Base-by-base conservation (phyloP, 2,329 filamentous ascomycete species). In the Lecanicillium sp. region DNA sequence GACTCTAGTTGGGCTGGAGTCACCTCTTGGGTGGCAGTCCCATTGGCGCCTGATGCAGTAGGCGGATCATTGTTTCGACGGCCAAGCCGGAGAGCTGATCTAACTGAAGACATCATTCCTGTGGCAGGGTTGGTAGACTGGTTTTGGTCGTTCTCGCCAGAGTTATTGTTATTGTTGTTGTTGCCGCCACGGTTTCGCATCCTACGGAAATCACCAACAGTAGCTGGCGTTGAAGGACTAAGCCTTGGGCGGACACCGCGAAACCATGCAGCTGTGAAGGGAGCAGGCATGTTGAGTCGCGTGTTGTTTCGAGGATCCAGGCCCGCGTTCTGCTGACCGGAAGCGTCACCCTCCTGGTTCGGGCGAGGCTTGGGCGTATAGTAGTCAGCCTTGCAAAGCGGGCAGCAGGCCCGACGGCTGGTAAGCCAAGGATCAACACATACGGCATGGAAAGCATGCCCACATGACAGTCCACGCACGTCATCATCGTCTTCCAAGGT, bases 341-440 rank as follows among this genome's bases (percentile, higher is more conserved):
- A 45, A 27, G 61, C 62, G 17, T 63, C 60, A 25, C 68, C 66
- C 12, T 64, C 59, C 9, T 65, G 59, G 9, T 59, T 56, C 3
- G 84, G 70, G 13, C 87, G 83, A 36, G 88, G 86, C 63, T 96
- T 96, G 0, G 92, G 90, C 3, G 87, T 82, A 59, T 94, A 96
- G 60, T 96, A 98, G 56, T 98, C 92, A 29, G 90, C 86, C 65
- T 98, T 98, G 71, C 92, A 98, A 6, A 98, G 79, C 5, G 92
- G 92, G 58, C 92, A 98, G 67, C 90, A 96, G 18, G 92, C 92
- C 48, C 90, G 82, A 46, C 92, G 79, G 55, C 85, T 89, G 9
- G 92, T 98, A 46, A 98, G 67, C 92, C 92, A 98, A 9, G 92
- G 92, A 51, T 98, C 92, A 35, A 98, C 78, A 56, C 92, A 98